Evolutionary conservation across 257 asterid species (phyloP).

Genomic region (Perilla frutescens): DNA sequence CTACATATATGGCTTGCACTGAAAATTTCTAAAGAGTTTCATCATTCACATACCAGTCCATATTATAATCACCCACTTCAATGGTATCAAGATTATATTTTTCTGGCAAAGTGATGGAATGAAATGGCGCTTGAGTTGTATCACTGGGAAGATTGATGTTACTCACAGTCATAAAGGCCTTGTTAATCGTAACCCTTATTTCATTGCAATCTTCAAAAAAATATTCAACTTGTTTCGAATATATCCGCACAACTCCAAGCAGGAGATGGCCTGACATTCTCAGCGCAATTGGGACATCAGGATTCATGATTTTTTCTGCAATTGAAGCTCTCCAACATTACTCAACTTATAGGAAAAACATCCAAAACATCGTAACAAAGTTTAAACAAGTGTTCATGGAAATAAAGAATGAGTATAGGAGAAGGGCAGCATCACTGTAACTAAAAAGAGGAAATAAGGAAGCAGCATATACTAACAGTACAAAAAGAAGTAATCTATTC

Average conservation of each 20-base stretch:
- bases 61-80: conserved; percentile 52
- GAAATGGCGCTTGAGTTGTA: conserved; percentile 67
- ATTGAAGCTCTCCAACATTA: conserved; percentile 28
- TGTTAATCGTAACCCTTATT: conserved; percentile 48
- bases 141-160: conserved; percentile 73
- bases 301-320: conserved; percentile 76
- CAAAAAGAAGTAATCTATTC: background rate
- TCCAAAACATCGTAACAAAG: background rate
- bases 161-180: conserved; percentile 47
- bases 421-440: background rate
- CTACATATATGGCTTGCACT: background rate
- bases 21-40: background rate
- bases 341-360: background rate
- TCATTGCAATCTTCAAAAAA: conserved; percentile 69
- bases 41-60: conserved; percentile 51
- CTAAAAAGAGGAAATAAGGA: background rate
- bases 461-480: background rate
- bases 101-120: conserved; percentile 73
- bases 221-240: conserved; percentile 87
- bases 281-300: conserved; percentile 87
- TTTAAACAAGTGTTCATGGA: background rate
- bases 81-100: conserved; percentile 68
- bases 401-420: background rate
- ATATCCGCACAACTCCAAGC: conserved; percentile 93
- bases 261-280: conserved; percentile 93